Conservation (phyloP, 768 basidiomycete genomes). For the Lanmaoa pseudosensibilis region DNA sequence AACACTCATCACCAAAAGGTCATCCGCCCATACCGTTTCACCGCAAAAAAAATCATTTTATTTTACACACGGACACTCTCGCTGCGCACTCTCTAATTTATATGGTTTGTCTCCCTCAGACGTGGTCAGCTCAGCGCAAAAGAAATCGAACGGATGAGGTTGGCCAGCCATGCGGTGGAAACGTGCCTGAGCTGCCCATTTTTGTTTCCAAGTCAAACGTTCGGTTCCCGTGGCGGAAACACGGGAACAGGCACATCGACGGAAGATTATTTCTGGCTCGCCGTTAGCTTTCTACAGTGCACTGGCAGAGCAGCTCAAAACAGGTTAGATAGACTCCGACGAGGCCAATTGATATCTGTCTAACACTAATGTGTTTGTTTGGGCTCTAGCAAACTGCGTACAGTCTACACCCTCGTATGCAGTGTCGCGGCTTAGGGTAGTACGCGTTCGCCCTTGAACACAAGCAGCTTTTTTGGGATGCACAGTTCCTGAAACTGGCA, state of each 20-base stretch:
- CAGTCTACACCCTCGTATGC: neutral
- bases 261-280: neutral
- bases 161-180: slow-evolving; percentile 10
- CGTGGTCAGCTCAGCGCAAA: neutral
- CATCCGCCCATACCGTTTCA: slow-evolving; percentile 12
- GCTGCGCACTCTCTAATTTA: slow-evolving; percentile 1
- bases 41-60: neutral
- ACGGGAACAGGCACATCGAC: slow-evolving; percentile 1
- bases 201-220: neutral
- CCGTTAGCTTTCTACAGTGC: neutral
- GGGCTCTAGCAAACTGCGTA: neutral
- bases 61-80: neutral
- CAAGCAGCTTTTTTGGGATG: neutral
- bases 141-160: neutral
- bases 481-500: too few species aligned
- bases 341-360: neutral
- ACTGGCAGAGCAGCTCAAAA: slow-evolving; percentile 3
- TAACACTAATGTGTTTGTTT: neutral
- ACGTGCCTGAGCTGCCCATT: neutral
- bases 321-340: too few species aligned
- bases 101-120: neutral
- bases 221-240: neutral
- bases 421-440: slow-evolving; percentile 2
- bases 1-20: neutral
- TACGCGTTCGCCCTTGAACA: slow-evolving; percentile 2